phyloP scores from a whole-genome alignment of 352 stramenopile genomes.

The Sclerospora graminicola region DNA sequence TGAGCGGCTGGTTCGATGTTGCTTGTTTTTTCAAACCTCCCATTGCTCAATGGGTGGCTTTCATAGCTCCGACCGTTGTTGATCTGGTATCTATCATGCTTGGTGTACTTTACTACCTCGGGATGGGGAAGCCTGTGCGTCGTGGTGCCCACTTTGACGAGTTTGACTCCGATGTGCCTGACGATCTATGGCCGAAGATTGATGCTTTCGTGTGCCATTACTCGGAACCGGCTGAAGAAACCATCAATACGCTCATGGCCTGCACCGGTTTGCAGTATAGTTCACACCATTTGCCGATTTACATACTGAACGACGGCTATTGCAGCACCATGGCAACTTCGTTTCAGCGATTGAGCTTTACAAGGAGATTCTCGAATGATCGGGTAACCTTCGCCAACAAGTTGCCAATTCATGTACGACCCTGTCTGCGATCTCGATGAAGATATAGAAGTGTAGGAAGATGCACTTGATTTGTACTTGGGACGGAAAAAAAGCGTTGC shows the following conservation, averaged over 20 bases:
- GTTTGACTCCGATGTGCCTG: slow-evolving; percentile 70
- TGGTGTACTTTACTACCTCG: slow-evolving; percentile 75
- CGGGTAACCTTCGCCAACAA: slow-evolving; percentile 71
- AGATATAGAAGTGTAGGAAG: slow-evolving; percentile 84
- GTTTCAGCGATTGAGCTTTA: slow-evolving; percentile 62
- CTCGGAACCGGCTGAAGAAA: slow-evolving; percentile 76
- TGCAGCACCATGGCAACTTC: slow-evolving; percentile 61
- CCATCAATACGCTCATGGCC: slow-evolving; percentile 74
- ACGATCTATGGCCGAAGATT: slow-evolving; percentile 79
- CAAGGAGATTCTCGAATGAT: slow-evolving; percentile 65
- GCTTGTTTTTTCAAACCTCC: slow-evolving; percentile 66
- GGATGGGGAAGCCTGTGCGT: slow-evolving; percentile 84
- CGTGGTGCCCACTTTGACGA: slow-evolving; percentile 80
- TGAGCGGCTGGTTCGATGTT: slow-evolving; percentile 72
- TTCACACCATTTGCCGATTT: slow-evolving; percentile 77
- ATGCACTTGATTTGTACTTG: too few relatives aligned
- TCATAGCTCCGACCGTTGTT: slow-evolving; percentile 55
- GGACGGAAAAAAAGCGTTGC: too few relatives aligned
- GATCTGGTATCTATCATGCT: slow-evolving; percentile 65
- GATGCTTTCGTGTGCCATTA: slow-evolving; percentile 80
- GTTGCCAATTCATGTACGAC: slow-evolving; percentile 86
- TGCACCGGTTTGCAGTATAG: slow-evolving; percentile 85
- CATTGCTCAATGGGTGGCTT: slow-evolving; percentile 71
- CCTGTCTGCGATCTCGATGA: slow-evolving; percentile 78
- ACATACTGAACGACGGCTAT: slow-evolving; percentile 79